Evolutionary conservation across 805 yeast species (phyloP).

Genomic region (Ogataea naganishii): DNA sequence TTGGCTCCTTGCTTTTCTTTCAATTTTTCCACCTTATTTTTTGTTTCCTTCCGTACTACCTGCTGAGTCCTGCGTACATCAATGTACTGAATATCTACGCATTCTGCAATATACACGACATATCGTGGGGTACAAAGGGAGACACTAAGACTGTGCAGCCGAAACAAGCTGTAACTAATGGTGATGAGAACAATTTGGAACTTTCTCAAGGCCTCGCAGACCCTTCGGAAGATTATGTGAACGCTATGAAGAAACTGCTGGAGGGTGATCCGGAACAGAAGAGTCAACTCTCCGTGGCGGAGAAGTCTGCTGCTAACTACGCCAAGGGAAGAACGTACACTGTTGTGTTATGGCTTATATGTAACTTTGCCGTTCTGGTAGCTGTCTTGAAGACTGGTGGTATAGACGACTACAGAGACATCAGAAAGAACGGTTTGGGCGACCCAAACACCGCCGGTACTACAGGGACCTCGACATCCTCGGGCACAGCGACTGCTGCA

Average conservation of each 20-base stretch:
- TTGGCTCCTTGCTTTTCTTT: slow-evolving; percentile 70
- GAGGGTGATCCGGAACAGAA: slow-evolving; percentile 33
- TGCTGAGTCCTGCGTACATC: slow-evolving; percentile 81
- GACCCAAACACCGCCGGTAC: slow-evolving; percentile 16
- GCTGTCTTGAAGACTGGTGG: slow-evolving; percentile 83
- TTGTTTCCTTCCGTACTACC: slow-evolving; percentile 71
- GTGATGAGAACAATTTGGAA: slow-evolving; percentile 10
- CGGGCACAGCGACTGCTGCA: slow-evolving; percentile 19
- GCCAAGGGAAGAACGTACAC: slow-evolving; percentile 86
- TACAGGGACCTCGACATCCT: slow-evolving; percentile 5
- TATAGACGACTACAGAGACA: slow-evolving; percentile 31
- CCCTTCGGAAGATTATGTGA: slow-evolving; percentile 21
- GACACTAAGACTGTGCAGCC: slow-evolving; percentile 50
- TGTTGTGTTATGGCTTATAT: slow-evolving; percentile 78
- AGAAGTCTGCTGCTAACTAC: slow-evolving; percentile 60
- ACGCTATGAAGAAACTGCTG: too few species aligned
- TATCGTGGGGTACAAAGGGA: slow-evolving; percentile 96
- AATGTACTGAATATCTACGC: slow-evolving; percentile 89
- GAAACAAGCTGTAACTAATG: slow-evolving; percentile 50
- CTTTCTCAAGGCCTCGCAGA: slow-evolving; percentile 21
- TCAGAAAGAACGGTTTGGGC: slow-evolving; percentile 14
- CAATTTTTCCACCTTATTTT: slow-evolving; percentile 90
- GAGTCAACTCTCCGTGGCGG: too few species aligned
- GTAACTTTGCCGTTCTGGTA: slow-evolving; percentile 72
- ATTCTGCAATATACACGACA: slow-evolving; percentile 89